These are phyloP conservation scores for Penicillium sp. DNA, from an alignment of 2,329 filamentous ascomycete species.

Conservation along the genomic window DNA sequence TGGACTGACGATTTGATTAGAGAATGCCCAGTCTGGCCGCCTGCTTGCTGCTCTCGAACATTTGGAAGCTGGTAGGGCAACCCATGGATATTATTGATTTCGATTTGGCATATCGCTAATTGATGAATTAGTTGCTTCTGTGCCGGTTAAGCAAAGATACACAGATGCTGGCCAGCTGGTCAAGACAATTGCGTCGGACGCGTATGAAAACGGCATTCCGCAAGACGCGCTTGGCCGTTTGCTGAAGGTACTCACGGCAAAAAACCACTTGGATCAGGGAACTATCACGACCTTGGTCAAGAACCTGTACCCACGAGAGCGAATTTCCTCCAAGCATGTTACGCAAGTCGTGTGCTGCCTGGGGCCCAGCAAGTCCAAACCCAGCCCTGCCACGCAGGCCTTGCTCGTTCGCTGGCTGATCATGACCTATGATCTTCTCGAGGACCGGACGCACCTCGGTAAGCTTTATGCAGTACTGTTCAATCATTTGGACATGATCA, in stretches of 20 bases:
- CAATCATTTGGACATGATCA: conserved; percentile 78
- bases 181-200: conserved; percentile 64
- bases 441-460: conserved; percentile 65
- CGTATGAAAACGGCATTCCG: conserved; percentile 70
- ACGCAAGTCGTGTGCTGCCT: conserved; percentile 71
- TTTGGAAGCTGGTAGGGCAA: conserved; percentile 41
- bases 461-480: conserved; percentile 77
- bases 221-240: conserved; percentile 64
- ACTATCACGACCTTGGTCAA: conserved; percentile 70
- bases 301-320: conserved; percentile 73
- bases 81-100: background rate
- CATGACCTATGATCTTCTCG: conserved; percentile 72
- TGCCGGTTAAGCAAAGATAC: conserved; percentile 67
- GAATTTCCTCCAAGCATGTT: conserved; percentile 63
- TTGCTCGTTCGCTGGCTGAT: conserved; percentile 77
- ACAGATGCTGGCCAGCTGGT: conserved; percentile 66
- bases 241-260: conserved; percentile 67
- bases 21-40: conserved; percentile 23
- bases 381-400: conserved; percentile 70
- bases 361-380: conserved; percentile 77
- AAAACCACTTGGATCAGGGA: conserved; percentile 74
- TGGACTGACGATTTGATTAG: background rate
- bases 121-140: conserved; percentile 37
- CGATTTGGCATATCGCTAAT: conserved; percentile 2
- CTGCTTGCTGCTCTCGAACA: conserved; percentile 42